Evolutionary conservation across 768 basidiomycete species (phyloP).

Genomic region (Udeniomyces megalosporus): DNA sequence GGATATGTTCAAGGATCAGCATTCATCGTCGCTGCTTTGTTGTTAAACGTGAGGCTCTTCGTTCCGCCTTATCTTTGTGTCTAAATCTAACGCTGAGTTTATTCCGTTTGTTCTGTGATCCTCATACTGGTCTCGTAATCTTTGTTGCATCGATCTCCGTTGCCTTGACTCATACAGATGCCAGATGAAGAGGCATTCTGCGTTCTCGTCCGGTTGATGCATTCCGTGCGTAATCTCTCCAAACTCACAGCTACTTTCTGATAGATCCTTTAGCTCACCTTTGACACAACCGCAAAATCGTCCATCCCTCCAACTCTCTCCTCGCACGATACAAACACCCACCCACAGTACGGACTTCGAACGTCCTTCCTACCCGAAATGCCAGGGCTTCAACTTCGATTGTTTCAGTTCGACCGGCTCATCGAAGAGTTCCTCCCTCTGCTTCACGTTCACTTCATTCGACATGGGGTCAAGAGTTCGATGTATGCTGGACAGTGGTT

Average conservation of each 20-base stretch:
- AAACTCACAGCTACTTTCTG: not conserved
- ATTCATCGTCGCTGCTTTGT: conserved; percentile 82
- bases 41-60: conserved; percentile 58
- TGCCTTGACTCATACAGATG: conserved; percentile 72
- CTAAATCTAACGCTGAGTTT: not conserved
- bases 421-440: conserved; percentile 85
- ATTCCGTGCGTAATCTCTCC: conserved; percentile 35
- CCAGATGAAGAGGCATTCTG: conserved; percentile 98
- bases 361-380: conserved; percentile 98
- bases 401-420: conserved; percentile 82
- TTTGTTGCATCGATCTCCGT: no score
- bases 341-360: conserved; percentile 56
- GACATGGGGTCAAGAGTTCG: conserved; percentile 88
- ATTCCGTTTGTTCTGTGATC: no score
- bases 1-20: conserved; percentile 97
- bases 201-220: conserved; percentile 82
- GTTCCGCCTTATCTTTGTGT: not conserved
- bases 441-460: conserved; percentile 77
- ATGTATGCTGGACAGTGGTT: conserved; percentile 99
- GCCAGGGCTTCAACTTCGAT: conserved; percentile 85
- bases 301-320: no score
- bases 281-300: no score
- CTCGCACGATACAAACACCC: no score
- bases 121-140: no score
- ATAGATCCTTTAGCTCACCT: no score